Evolutionary conservation across 108 stramenopile species (phyloP), one percentile per base, ranked within the genome.

Genomic region (Phaeodactylum tricornutum): DNA sequence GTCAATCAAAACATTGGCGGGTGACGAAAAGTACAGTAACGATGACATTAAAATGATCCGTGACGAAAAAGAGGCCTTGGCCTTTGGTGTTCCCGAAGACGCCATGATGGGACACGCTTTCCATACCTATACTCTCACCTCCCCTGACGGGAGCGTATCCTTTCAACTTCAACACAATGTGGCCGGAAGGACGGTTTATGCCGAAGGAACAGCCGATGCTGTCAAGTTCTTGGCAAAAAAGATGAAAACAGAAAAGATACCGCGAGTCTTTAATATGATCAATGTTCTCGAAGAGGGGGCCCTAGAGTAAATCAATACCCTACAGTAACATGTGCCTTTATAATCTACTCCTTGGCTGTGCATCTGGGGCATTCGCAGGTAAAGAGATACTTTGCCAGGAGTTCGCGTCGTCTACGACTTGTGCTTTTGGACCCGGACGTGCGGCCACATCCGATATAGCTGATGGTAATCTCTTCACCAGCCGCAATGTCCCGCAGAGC

Each of bases 91-190:
- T 2, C 89, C 95, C 4, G 64, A 77, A 46, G 89, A 94, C 42
- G 75, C 73, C 15, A 52, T 98, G 52, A 69, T 75, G 5, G 97
- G 97, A 21, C 97, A 98, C 79, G 97, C 97, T 0, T 98, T 93
- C 55, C 97, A 98, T 59, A 96, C 93, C 11, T 98, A 98, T 72
- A 87, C 84, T 4, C 69, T 96, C 32, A 90, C 86, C 19, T 90
- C 87, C 61, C 27, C 72, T 4, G 96, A 96, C 69, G 94, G 94
- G 12, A 81, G 77, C 15, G 93, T 93, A 7, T 66, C 87, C 55
- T 98, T 98, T 63, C 79, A 92, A 58, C 71, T 98, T 59, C 71
- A 94, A 63, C 97, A 98, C 73, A 98, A 98, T 65, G 97, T 98
- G 6, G 70, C 73, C 42, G 97, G 97, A 31, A 72, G 97, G 53